phyloP scores from a whole-genome alignment of 768 basidiomycete genomes.

The Amanita pseudoporphyria region DNA sequence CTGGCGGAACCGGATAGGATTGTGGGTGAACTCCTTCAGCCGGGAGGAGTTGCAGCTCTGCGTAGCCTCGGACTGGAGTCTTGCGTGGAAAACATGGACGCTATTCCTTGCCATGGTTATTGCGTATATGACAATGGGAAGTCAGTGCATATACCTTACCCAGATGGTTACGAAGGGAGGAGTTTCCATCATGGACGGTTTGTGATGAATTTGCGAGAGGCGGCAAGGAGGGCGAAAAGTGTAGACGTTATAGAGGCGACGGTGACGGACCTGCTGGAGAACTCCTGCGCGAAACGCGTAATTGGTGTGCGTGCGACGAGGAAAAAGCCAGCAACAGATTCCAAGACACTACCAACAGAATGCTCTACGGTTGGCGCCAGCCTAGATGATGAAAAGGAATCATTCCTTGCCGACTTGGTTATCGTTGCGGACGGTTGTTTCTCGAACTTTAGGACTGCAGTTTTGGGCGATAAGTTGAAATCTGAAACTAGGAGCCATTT shows the following conservation, averaged over 20 bases:
- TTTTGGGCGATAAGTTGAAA: conserved; percentile 48
- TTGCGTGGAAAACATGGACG: conserved; percentile 82
- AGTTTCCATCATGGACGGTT: conserved; percentile 94
- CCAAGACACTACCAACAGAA: background rate
- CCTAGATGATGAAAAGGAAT: conserved; percentile 31
- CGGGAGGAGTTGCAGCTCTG: conserved; percentile 77
- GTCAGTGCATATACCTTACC: conserved; percentile 86
- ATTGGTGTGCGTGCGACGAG: conserved; percentile 59
- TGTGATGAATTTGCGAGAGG: conserved; percentile 66
- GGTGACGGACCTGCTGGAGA: conserved; percentile 65
- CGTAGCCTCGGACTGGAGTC: conserved; percentile 65
- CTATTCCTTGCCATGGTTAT: conserved; percentile 77
- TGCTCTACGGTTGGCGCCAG: conserved; percentile 9
- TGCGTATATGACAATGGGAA: conserved; percentile 61
- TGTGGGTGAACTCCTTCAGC: conserved; percentile 94
- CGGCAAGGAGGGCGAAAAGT: conserved; percentile 46
- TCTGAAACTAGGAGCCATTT: conserved; percentile 67
- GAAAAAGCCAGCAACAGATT: conserved; percentile 15
- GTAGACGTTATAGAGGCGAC: conserved; percentile 84
- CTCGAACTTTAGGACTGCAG: conserved; percentile 75
- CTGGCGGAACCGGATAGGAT: conserved; percentile 92
- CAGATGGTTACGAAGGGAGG: conserved; percentile 58
- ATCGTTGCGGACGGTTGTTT: conserved; percentile 92
- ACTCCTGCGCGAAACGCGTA: conserved; percentile 36
- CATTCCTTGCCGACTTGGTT: conserved; percentile 67